These are phyloP conservation scores for Wickerhamiella occidentalis DNA, from an alignment of 805 yeast species.

Conservation along the genomic window DNA sequence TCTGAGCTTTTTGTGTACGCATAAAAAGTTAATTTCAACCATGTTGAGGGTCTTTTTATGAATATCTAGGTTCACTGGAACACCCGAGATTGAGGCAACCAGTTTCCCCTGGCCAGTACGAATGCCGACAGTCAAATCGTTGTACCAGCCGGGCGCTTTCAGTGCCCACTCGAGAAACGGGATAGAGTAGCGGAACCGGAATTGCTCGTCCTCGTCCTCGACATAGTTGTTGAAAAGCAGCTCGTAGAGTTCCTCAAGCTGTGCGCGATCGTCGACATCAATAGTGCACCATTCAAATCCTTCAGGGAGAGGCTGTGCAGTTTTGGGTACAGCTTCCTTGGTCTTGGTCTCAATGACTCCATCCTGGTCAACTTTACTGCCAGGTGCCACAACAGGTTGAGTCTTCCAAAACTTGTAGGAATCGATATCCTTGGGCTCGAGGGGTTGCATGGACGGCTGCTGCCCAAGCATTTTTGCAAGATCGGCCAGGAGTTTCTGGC, in stretches of 20 bases:
- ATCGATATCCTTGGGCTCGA: slow-evolving; percentile 42
- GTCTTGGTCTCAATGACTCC: slow-evolving; percentile 76
- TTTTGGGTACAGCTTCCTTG: slow-evolving; percentile 56
- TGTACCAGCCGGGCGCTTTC: slow-evolving; percentile 82
- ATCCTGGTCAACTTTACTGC: slow-evolving; percentile 55
- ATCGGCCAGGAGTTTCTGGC: slow-evolving; percentile 10
- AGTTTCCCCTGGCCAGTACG: slow-evolving; percentile 61
- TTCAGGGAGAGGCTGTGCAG: slow-evolving; percentile 56
- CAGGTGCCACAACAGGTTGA: slow-evolving; percentile 63
- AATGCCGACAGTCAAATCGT: slow-evolving; percentile 89
- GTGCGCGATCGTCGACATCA: slow-evolving; percentile 42
- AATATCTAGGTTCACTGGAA: slow-evolving; percentile 60
- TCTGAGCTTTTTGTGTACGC: slow-evolving; percentile 87
- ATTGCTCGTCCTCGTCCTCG: slow-evolving; percentile 84
- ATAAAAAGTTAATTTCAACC: slow-evolving; percentile 83
- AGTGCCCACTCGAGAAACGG: slow-evolving; percentile 87
- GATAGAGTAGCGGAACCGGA: slow-evolving; percentile 78
- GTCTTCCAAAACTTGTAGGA: slow-evolving; percentile 97
- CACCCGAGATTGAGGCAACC: slow-evolving; percentile 86
- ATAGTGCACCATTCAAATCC: slow-evolving; percentile 86
- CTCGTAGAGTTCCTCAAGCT: slow-evolving; percentile 66
- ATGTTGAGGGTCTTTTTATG: slow-evolving; percentile 36
- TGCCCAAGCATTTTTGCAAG: slow-evolving; percentile 18
- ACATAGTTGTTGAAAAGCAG: slow-evolving; percentile 83
- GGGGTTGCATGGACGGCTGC: slow-evolving; percentile 13